Evolutionary conservation across 306 rosid species (phyloP).

Genomic region (Dalbergia oliveri): DNA sequence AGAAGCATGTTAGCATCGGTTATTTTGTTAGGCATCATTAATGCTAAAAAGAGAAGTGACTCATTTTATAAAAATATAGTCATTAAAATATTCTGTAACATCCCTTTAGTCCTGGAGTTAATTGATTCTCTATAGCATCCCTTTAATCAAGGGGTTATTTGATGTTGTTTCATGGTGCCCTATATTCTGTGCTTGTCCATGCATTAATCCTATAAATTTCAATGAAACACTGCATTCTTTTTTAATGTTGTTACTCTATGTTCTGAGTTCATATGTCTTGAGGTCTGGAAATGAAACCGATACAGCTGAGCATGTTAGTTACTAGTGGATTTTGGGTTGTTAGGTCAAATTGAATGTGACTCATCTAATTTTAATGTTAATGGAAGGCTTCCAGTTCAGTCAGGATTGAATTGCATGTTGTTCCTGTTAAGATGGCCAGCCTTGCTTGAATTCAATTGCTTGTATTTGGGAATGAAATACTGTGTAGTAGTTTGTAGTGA

Average conservation of each 20-base stretch:
- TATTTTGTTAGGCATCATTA: no score
- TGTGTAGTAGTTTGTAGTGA: background rate
- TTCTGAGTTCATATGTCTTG: background rate
- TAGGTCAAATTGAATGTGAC: background rate
- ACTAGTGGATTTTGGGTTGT: background rate
- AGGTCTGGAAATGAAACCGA: background rate
- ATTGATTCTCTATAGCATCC: no score
- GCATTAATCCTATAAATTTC: background rate
- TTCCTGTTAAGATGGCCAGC: background rate
- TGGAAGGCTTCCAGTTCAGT: background rate
- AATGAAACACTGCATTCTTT: background rate
- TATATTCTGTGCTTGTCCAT: background rate
- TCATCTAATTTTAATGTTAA: background rate
- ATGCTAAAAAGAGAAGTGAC: no score
- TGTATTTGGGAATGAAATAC: constrained; percentile 3
- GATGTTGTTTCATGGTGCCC: background rate
- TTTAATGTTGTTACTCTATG: background rate
- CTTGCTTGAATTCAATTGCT: background rate
- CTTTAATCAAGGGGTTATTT: background rate
- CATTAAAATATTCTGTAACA: background rate
- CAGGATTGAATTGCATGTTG: background rate
- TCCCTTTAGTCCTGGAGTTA: no score
- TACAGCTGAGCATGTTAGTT: background rate
- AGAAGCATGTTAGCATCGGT: background rate
- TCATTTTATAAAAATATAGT: no score